Conservation (phyloP, 2,329 filamentous ascomycete genomes). For the Neonectria faginata region DNA sequence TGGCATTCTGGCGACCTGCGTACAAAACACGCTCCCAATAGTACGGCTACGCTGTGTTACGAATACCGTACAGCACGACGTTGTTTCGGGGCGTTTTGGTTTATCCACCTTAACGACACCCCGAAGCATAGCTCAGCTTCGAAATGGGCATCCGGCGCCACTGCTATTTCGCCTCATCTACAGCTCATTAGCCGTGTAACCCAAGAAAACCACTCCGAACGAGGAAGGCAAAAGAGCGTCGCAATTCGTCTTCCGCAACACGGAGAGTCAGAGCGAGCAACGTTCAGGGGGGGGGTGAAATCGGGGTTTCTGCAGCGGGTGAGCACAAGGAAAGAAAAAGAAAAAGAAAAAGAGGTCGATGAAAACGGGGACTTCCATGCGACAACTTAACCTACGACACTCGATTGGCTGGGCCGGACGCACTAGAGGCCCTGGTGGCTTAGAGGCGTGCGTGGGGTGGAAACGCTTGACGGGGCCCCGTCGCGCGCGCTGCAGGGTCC, state of each 20-base stretch:
- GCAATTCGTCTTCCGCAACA: background rate
- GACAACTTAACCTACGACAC: background rate
- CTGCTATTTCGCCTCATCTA: constrained; percentile 6
- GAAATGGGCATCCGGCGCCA: background rate
- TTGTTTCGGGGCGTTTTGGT: constrained; percentile 8
- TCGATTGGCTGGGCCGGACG: background rate
- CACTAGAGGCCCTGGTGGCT: constrained; percentile 1
- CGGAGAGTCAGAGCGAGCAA: background rate
- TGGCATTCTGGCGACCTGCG: background rate
- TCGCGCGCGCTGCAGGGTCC: constrained; percentile 2
- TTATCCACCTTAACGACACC: background rate
- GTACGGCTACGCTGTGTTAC: background rate
- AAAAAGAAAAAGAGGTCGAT: background rate
- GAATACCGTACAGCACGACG: background rate
- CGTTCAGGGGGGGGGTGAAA: background rate
- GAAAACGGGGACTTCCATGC: background rate
- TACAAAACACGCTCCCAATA: background rate
- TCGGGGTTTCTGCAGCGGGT: constrained; percentile 1
- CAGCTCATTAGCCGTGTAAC: background rate
- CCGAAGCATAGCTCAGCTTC: too few relatives aligned
- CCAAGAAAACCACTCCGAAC: background rate
- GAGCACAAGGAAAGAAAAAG: background rate
- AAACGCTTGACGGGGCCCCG: background rate
- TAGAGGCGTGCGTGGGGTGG: background rate
- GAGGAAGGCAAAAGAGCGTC: background rate